phyloP scores from a whole-genome alignment of 2,329 filamentous ascomycete species.

The Rhynchosporium secalis region DNA sequence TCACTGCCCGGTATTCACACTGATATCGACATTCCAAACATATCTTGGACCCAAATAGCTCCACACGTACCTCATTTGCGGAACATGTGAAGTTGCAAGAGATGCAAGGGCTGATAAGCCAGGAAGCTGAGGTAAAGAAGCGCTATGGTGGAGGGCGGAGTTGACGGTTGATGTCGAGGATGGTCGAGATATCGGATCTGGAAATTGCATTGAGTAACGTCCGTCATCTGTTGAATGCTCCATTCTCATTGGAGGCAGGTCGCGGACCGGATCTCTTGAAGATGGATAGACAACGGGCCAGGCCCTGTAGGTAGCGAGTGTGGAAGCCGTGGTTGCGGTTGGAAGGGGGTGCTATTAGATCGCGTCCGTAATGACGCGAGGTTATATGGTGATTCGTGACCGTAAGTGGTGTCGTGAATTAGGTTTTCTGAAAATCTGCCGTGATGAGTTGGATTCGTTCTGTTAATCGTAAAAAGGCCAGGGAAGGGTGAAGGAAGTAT shows the following conservation, averaged over 20 bases:
- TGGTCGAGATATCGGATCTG: conserved; percentile 52
- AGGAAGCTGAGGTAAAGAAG: conserved; percentile 48
- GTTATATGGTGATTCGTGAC: conserved; percentile 17
- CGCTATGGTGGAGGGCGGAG: conserved; percentile 45
- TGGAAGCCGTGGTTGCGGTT: conserved; percentile 53
- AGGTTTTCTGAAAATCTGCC: conserved; percentile 23
- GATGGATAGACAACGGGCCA: conserved; percentile 52
- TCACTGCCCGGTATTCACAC: conserved; percentile 16
- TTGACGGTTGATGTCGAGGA: conserved; percentile 53
- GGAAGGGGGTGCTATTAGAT: conserved; percentile 34
- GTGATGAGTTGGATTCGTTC: conserved; percentile 27
- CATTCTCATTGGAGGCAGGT: conserved; percentile 49
- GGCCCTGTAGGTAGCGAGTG: conserved; percentile 59
- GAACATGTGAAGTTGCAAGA: conserved; percentile 50
- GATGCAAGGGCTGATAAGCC: conserved; percentile 61
- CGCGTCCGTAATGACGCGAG: conserved; percentile 36
- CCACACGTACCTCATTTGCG: conserved; percentile 50
- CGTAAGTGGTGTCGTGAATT: conserved; percentile 25
- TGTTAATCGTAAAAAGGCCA: conserved; percentile 17
- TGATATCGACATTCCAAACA: conserved; percentile 20
- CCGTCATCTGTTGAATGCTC: conserved; percentile 47
- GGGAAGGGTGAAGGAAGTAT: conserved; percentile 20
- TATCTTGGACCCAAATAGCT: conserved; percentile 16
- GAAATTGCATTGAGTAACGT: conserved; percentile 48
- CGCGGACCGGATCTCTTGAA: conserved; percentile 49